Conservation (phyloP, 106 monocot species). For the Dioscorea dumetorum region DNA sequence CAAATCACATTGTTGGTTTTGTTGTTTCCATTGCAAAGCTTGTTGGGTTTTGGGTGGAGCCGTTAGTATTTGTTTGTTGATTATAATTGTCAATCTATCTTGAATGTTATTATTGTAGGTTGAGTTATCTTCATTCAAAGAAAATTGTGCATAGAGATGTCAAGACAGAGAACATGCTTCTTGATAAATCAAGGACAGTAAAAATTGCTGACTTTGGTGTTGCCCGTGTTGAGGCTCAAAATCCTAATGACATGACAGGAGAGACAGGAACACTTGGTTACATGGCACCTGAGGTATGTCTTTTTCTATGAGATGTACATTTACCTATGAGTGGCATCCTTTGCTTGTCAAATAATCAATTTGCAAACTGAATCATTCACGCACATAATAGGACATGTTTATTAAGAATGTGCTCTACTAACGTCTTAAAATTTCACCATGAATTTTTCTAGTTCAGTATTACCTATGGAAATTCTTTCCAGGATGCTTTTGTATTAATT, state of each 20-base stretch:
- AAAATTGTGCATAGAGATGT: slow-evolving; percentile 95
- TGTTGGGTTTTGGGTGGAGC: no score
- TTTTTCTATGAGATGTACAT: not conserved
- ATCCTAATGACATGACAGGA: slow-evolving; percentile 95
- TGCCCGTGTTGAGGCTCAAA: slow-evolving; percentile 82
- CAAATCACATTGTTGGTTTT: no score
- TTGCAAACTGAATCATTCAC: no score
- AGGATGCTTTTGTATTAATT: no score
- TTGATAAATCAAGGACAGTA: slow-evolving; percentile 68
- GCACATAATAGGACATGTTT: no score
- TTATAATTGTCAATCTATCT: no score
- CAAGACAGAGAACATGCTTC: slow-evolving; percentile 95
- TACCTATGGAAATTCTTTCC: no score
- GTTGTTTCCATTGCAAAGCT: no score
- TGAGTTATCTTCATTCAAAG: slow-evolving; percentile 75
- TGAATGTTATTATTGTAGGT: slow-evolving; percentile 11
- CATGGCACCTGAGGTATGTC: slow-evolving; percentile 77
- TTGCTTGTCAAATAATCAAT: not conserved
- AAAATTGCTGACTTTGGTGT: slow-evolving; percentile 97
- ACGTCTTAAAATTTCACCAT: no score
- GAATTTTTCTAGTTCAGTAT: no score
- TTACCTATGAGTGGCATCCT: not conserved
- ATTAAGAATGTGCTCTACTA: no score
- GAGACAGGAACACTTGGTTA: slow-evolving; percentile 90
- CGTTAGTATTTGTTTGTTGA: no score